phyloP scores from a whole-genome alignment of 1,284 basidiomycete species.

The Xanthoconium separans region DNA sequence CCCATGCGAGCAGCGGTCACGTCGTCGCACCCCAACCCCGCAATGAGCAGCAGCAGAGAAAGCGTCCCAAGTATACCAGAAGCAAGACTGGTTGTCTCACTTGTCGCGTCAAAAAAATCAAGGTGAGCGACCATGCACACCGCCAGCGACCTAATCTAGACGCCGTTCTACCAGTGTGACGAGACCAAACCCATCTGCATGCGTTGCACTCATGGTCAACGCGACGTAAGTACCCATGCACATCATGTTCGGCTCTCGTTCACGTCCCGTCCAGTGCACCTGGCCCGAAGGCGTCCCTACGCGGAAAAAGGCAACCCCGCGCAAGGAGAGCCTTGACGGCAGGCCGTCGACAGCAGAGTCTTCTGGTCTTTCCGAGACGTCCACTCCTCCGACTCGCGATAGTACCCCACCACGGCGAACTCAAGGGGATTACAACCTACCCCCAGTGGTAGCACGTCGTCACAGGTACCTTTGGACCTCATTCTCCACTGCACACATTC shows the following conservation, averaged over 20 bases:
- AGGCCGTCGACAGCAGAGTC: conserved; percentile 65
- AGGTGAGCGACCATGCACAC: conserved; percentile 46
- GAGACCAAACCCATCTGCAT: conserved; percentile 78
- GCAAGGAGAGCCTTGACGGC: conserved; percentile 50
- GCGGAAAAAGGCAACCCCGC: conserved; percentile 52
- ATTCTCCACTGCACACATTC: neutral
- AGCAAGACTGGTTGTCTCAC: conserved; percentile 85
- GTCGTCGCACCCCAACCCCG: conserved; percentile 46
- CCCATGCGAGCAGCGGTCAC: conserved; percentile 38
- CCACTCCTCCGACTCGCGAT: conserved; percentile 64
- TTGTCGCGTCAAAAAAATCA: conserved; percentile 84
- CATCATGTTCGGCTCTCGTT: conserved; percentile 11
- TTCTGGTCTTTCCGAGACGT: conserved; percentile 57
- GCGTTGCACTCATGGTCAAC: conserved; percentile 75
- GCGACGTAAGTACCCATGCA: conserved; percentile 51
- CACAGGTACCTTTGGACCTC: conserved; percentile 42
- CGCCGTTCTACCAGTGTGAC: conserved; percentile 58
- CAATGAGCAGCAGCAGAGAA: conserved; percentile 56
- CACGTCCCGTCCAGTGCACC: conserved; percentile 55
- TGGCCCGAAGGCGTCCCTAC: conserved; percentile 75
- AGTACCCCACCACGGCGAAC: conserved; percentile 54
- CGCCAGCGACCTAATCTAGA: conserved; percentile 11
- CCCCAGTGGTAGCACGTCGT: conserved; percentile 52
- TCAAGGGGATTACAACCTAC: conserved; percentile 49
- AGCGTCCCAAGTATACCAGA: conserved; percentile 82